phyloP scores from a whole-genome alignment of 2,329 filamentous ascomycete genomes.

The Thermothelomyces thermophilus region DNA sequence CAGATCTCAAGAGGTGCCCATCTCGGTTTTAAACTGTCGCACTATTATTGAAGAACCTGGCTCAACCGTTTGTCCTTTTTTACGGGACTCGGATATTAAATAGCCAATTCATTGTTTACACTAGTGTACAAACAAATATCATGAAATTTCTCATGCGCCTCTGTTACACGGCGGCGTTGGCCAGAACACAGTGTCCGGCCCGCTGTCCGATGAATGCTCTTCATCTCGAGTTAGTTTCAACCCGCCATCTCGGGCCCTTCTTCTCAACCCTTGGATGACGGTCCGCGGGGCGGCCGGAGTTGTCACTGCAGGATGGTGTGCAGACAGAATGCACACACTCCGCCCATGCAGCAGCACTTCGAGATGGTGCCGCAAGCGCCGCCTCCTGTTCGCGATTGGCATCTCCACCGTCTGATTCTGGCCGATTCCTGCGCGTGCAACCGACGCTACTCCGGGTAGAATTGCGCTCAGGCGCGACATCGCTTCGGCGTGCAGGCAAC shows the following conservation, averaged over 20 bases:
- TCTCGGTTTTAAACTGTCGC: background rate
- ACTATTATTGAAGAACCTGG: background rate
- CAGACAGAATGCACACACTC: no score
- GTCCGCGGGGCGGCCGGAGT: background rate
- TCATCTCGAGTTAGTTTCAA: conserved; percentile 8
- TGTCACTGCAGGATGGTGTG: conserved; percentile 1
- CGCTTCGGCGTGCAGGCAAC: background rate
- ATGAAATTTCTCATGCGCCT: no score
- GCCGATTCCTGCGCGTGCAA: no score
- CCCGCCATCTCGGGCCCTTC: background rate
- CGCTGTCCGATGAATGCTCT: conserved; percentile 8
- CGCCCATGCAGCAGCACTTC: background rate
- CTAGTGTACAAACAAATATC: no score
- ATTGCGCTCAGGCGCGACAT: background rate
- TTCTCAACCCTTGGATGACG: background rate
- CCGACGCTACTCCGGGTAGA: no score
- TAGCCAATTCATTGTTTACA: no score
- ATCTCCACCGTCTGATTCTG: no score
- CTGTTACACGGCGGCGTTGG: conserved; percentile 4
- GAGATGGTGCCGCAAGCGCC: background rate
- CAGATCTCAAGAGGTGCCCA: conserved; percentile 6
- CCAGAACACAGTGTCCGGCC: conserved; percentile 5
- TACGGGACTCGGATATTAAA: background rate
- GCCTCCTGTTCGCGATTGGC: background rate
- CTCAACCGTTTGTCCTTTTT: background rate